Conservation (phyloP, 2,329 filamentous ascomycete genomes). For the Calonectria hawksworthii region DNA sequence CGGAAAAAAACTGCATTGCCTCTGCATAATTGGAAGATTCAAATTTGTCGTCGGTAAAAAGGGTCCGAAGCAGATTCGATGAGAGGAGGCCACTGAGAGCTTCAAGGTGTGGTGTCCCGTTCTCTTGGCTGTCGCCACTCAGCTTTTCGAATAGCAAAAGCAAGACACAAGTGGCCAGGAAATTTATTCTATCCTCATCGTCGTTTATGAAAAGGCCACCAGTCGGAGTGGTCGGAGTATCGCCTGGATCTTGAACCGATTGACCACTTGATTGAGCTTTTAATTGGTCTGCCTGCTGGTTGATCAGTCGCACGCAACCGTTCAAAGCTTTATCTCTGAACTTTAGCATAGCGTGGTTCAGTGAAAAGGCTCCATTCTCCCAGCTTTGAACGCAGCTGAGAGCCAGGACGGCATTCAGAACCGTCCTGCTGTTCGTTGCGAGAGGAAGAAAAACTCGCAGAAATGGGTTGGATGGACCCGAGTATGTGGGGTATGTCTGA, state of each 20-base stretch:
- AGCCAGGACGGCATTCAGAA: slow-evolving; percentile 32
- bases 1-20: slow-evolving; percentile 32
- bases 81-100: slow-evolving; percentile 29
- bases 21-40: background rate
- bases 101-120: slow-evolving; percentile 26
- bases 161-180: slow-evolving; percentile 32
- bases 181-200: background rate
- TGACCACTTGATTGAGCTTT: too few species aligned
- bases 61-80: background rate
- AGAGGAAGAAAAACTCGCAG: slow-evolving; percentile 32
- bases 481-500: slow-evolving; percentile 32
- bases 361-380: slow-evolving; percentile 31
- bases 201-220: background rate
- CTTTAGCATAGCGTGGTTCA: slow-evolving; percentile 26
- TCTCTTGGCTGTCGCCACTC: slow-evolving; percentile 24
- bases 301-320: slow-evolving; percentile 19
- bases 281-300: background rate
- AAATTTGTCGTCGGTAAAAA: too few species aligned
- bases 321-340: slow-evolving; percentile 33
- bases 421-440: slow-evolving; percentile 33
- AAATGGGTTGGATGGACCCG: slow-evolving; percentile 35
- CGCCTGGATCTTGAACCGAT: background rate
- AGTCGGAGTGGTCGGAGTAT: background rate
- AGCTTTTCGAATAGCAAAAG: slow-evolving; percentile 37
- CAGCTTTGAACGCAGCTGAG: slow-evolving; percentile 34